Conservation (phyloP, 106 monocot genomes). For the Dioscorea dumetorum region DNA sequence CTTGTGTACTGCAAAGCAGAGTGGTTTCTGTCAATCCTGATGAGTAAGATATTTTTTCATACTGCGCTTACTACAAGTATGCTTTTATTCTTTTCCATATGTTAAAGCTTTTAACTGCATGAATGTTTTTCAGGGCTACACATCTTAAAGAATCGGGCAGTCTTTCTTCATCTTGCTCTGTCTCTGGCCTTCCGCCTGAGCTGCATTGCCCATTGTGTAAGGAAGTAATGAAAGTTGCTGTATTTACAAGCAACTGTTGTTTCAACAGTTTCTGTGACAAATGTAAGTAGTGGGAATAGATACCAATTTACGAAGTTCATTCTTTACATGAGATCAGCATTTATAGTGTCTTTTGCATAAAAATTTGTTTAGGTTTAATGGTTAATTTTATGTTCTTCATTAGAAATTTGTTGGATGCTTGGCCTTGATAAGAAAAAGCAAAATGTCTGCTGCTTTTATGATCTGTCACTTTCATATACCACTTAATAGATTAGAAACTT, state of each 20-base stretch:
- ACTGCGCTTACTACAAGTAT: neutral
- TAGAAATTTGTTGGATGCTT: neutral
- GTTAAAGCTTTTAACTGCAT: no score
- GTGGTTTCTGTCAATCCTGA: conserved; percentile 82
- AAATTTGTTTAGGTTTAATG: neutral
- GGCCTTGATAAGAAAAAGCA: neutral
- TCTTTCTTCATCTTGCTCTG: conserved; percentile 17
- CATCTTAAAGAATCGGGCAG: conserved; percentile 47
- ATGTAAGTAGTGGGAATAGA: conserved; percentile 23
- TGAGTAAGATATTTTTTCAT: conserved; percentile 41
- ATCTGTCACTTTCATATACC: neutral
- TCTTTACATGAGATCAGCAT: neutral
- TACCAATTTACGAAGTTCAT: neutral
- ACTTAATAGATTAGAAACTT: neutral
- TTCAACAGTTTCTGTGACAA: conserved; percentile 59
- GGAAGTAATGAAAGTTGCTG: conserved; percentile 58
- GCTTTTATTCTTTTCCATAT: neutral
- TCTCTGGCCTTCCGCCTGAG: conserved; percentile 37
- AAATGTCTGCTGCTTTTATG: neutral
- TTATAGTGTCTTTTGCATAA: neutral
- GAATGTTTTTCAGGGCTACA: conserved; percentile 19
- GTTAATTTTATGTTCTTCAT: neutral
- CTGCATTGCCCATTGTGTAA: conserved; percentile 53
- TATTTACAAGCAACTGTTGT: conserved; percentile 54
- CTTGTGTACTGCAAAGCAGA: conserved; percentile 84